Conservation (phyloP, 2,329 filamentous ascomycete genomes). For the Davidsoniella eucalypti region DNA sequence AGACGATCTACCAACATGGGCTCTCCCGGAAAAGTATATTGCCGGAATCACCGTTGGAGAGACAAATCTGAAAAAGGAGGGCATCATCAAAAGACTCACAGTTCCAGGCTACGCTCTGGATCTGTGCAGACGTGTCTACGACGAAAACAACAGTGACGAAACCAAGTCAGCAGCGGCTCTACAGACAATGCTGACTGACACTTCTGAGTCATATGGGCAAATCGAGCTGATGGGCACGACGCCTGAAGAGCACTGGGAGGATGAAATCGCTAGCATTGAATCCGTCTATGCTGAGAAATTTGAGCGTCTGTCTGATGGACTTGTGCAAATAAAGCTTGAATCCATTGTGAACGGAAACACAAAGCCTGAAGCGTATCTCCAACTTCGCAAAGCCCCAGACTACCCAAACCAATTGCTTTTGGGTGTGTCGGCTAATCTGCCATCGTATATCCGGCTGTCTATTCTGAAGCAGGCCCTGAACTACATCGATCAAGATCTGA, state of each 20-base stretch:
- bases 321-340: slow-evolving; percentile 55
- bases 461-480: slow-evolving; percentile 62
- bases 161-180: slow-evolving; percentile 60
- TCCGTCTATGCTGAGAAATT: slow-evolving; percentile 72
- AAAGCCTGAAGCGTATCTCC: slow-evolving; percentile 37
- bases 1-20: slow-evolving; percentile 87
- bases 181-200: slow-evolving; percentile 33
- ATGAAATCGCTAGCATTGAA: slow-evolving; percentile 69
- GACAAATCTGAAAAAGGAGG: slow-evolving; percentile 65
- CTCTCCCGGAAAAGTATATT: slow-evolving; percentile 77
- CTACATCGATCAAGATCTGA: slow-evolving; percentile 51
- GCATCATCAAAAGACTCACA: slow-evolving; percentile 64
- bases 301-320: slow-evolving; percentile 38
- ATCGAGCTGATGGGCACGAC: slow-evolving; percentile 33
- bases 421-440: slow-evolving; percentile 52
- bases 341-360: slow-evolving; percentile 34
- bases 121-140: slow-evolving; percentile 62
- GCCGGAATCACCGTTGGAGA: slow-evolving; percentile 78
- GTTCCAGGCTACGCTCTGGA: slow-evolving; percentile 74
- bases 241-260: slow-evolving; percentile 56
- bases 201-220: slow-evolving; percentile 22
- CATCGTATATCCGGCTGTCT: slow-evolving; percentile 85
- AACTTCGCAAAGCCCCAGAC: slow-evolving; percentile 53
- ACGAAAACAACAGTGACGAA: slow-evolving; percentile 56
- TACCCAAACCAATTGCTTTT: slow-evolving; percentile 63